phyloP scores from a whole-genome alignment of 139 green algal genomes.

The Picochlorum sp. region DNA sequence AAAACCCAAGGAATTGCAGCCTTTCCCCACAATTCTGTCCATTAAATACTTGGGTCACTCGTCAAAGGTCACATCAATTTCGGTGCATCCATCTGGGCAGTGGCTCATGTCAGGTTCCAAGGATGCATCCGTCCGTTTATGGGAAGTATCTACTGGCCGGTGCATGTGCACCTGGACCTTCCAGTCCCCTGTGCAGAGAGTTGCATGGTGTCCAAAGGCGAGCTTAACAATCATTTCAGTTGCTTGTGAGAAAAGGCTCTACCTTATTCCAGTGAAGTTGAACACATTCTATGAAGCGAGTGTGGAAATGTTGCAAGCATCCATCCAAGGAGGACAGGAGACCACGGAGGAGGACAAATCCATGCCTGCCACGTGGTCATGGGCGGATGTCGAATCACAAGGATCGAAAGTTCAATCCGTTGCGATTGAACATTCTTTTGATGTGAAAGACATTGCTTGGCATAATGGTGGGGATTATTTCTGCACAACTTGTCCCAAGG shows the following conservation, averaged over 20 bases:
- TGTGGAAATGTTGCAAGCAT: slow-evolving; percentile 11
- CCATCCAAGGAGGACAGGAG: not conserved
- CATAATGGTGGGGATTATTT: slow-evolving; percentile 92
- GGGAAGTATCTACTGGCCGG: slow-evolving; percentile 70
- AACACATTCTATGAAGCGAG: slow-evolving; percentile 14
- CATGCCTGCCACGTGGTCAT: slow-evolving; percentile 9
- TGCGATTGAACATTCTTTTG: slow-evolving; percentile 27
- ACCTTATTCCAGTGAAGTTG: slow-evolving; percentile 46
- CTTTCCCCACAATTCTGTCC: slow-evolving; percentile 76
- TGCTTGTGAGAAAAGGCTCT: slow-evolving; percentile 37
- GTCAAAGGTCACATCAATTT: slow-evolving; percentile 45
- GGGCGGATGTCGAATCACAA: not conserved
- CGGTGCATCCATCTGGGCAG: slow-evolving; percentile 56
- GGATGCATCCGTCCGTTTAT: slow-evolving; percentile 68
- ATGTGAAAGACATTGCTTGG: slow-evolving; percentile 66
- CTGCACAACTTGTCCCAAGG: slow-evolving; percentile 59
- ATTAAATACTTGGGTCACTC: slow-evolving; percentile 75
- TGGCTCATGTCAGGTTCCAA: slow-evolving; percentile 70
- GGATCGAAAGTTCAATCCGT: slow-evolving; percentile 3
- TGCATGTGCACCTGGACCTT: slow-evolving; percentile 42
- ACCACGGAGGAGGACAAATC: not conserved
- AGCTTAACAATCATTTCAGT: slow-evolving; percentile 39
- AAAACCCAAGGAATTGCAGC: slow-evolving; percentile 84
- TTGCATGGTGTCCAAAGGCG: slow-evolving; percentile 64
- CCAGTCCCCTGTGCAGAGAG: slow-evolving; percentile 31